Conservation (phyloP, 345 rosid genomes). For the Dimocarpus longan region DNA sequence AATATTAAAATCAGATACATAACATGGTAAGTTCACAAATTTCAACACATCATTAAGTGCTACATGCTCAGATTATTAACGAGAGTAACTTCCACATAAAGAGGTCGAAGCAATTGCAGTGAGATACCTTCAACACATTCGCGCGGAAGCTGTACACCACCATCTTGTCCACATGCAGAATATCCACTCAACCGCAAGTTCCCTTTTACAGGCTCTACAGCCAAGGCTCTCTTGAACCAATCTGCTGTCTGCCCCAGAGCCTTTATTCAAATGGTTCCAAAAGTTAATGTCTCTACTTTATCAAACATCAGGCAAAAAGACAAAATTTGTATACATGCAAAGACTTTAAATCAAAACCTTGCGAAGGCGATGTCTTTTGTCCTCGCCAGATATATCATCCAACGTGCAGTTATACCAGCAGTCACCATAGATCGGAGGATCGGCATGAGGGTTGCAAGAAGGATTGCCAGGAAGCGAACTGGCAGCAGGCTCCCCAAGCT, state of each 20-base stretch:
- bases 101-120: constrained; percentile 11
- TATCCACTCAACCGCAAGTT: constrained; percentile 96
- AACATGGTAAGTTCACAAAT: constrained; percentile 8
- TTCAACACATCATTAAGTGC: neutral
- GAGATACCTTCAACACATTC: constrained; percentile 87
- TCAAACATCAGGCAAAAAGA: constrained; percentile 14
- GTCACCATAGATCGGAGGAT: constrained; percentile 85
- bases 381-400: constrained; percentile 90
- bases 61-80: neutral
- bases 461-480: constrained; percentile 53
- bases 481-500: constrained; percentile 94
- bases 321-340: neutral
- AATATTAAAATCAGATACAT: neutral
- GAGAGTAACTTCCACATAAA: constrained; percentile 11
- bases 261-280: constrained; percentile 44
- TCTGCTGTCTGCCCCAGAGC: constrained; percentile 94
- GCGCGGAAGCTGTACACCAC: constrained; percentile 97
- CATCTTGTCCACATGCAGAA: constrained; percentile 99
- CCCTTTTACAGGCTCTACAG: constrained; percentile 98
- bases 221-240: constrained; percentile 90
- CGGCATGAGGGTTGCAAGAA: constrained; percentile 71
- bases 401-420: constrained; percentile 98
- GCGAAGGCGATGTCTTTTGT: constrained; percentile 83
- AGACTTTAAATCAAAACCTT: constrained; percentile 52
- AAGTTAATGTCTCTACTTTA: constrained; percentile 28